Conservation (phyloP, 2,329 filamentous ascomycete genomes). For the Septoria linicola region DNA sequence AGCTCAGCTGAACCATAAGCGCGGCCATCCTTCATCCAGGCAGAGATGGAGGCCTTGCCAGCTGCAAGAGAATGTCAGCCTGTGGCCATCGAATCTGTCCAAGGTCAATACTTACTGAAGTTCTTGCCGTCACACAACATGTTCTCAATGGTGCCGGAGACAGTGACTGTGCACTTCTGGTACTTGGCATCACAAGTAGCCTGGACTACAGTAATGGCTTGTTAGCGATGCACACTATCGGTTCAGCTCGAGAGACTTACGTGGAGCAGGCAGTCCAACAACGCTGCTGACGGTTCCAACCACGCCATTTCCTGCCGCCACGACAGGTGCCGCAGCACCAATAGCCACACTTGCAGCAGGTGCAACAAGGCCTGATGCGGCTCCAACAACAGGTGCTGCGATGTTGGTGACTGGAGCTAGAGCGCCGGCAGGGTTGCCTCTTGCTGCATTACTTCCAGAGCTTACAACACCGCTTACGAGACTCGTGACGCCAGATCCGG, state of each 20-base stretch:
- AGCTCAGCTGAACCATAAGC: conserved; percentile 14
- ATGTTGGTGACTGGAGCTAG: not conserved
- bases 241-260: not conserved
- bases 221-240: not conserved
- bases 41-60: conserved; percentile 17
- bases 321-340: not conserved
- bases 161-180: conserved; percentile 18
- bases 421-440: conserved; percentile 3
- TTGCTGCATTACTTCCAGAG: not conserved
- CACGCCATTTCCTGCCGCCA: not conserved
- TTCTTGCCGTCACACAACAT: conserved; percentile 17
- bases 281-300: conserved; percentile 11
- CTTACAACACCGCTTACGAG: not conserved
- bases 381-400: not conserved
- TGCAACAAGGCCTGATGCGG: not conserved
- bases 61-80: conserved; percentile 2
- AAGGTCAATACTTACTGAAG: conserved; percentile 13
- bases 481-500: not conserved
- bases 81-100: no score
- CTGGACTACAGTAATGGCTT: not conserved
- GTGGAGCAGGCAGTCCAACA: conserved; percentile 4
- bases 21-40: conserved; percentile 20
- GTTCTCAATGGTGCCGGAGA: conserved; percentile 16
- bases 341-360: not conserved
- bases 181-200: conserved; percentile 9